Evolutionary conservation across 2,329 filamentous ascomycete species (phyloP).

Genomic region (Fusarium sp.): DNA sequence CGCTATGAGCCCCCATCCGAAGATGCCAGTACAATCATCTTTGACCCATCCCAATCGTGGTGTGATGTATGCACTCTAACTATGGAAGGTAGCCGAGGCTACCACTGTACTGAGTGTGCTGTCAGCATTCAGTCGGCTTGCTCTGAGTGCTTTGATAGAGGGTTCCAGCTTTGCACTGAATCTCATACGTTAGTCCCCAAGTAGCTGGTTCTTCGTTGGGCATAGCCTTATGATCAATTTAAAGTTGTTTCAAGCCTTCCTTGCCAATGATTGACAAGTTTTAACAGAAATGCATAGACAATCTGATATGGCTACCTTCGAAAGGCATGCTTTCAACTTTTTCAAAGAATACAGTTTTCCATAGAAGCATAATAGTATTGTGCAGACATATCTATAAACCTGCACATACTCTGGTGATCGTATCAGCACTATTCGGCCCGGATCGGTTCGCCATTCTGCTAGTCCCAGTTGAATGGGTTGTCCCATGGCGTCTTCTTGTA

Average conservation of each 20-base stretch:
- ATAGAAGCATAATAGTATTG: too few species aligned
- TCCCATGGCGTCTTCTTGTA: not conserved
- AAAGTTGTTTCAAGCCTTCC: too few species aligned
- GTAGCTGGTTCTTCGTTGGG: too few species aligned
- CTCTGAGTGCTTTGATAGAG: not conserved
- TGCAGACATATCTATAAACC: not conserved
- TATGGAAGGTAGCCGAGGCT: fast-evolving
- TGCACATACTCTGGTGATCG: not conserved
- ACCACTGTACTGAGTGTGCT: fast-evolving
- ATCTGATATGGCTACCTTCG: too few species aligned
- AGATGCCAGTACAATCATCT: fast-evolving
- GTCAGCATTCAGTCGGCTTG: fast-evolving
- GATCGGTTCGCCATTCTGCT: not conserved
- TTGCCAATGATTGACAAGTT: too few species aligned
- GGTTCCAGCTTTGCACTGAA: fast-evolving
- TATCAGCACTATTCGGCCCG: not conserved
- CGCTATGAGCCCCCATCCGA: fast-evolving
- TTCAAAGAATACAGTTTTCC: too few species aligned
- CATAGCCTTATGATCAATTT: too few species aligned
- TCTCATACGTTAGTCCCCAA: not conserved
- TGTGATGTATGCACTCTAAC: conserved; percentile 8
- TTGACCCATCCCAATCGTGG: fast-evolving
- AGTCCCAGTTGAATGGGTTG: conserved; percentile 3
- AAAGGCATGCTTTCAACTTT: too few species aligned
- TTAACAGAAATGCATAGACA: too few species aligned